Evolutionary conservation across 2,329 filamentous ascomycete genomes (phyloP).

Genomic region (Colletotrichum plurivorum): DNA sequence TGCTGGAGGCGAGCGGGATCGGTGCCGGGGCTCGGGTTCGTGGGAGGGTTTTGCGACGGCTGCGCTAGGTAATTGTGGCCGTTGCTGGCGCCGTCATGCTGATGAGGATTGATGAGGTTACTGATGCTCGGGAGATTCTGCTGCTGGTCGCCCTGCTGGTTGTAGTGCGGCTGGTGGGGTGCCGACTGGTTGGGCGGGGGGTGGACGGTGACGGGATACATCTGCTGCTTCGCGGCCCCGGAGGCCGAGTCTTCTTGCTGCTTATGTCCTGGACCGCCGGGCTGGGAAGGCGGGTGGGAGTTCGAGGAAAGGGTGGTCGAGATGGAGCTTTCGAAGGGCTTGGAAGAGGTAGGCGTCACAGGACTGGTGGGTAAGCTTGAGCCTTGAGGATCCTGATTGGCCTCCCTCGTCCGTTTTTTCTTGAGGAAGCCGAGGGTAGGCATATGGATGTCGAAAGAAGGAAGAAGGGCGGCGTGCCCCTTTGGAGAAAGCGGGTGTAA

Average conservation of each 20-base stretch:
- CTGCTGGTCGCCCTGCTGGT: slow-evolving; percentile 56
- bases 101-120: slow-evolving; percentile 82
- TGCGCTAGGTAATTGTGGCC: slow-evolving; percentile 43
- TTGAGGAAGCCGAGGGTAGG: slow-evolving; percentile 96
- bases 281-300: slow-evolving; percentile 28
- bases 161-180: slow-evolving; percentile 50
- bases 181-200: slow-evolving; percentile 46
- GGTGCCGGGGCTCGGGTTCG: slow-evolving; percentile 55
- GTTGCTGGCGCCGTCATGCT: slow-evolving; percentile 55
- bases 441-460: slow-evolving; percentile 69
- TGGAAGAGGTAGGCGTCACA: slow-evolving; percentile 70
- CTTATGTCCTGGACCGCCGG: slow-evolving; percentile 34
- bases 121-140: slow-evolving; percentile 86
- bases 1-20: slow-evolving; percentile 54
- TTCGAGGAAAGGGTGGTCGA: slow-evolving; percentile 41
- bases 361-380: slow-evolving; percentile 76
- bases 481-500: slow-evolving; percentile 21
- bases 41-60: slow-evolving; percentile 43
- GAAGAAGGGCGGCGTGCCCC: slow-evolving; percentile 44
- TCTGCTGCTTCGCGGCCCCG: slow-evolving; percentile 46
- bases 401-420: slow-evolving; percentile 98
- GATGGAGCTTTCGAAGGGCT: slow-evolving; percentile 60
- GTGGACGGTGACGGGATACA: slow-evolving; percentile 51
- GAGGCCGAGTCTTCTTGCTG: slow-evolving; percentile 39
- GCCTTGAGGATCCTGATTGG: slow-evolving; percentile 77